Conservation (phyloP, 768 basidiomycete genomes). For the Mycena crocata region DNA sequence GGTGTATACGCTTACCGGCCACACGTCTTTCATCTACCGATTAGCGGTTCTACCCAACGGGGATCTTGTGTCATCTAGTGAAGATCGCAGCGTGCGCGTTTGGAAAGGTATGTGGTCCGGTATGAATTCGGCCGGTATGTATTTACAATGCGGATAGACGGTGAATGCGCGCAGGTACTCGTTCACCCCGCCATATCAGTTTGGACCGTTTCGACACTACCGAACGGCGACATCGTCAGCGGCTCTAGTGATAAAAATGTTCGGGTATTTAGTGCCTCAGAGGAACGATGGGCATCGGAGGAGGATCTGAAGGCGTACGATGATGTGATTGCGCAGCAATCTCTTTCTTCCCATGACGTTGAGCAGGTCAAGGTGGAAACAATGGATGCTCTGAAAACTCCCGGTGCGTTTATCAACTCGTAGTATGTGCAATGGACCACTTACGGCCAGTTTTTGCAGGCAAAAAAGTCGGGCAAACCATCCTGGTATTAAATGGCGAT, state of each 20-base stretch:
- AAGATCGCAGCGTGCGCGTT: conserved; percentile 92
- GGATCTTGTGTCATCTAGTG: conserved; percentile 89
- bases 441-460: conserved; percentile 55
- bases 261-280: conserved; percentile 83
- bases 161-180: conserved; percentile 89
- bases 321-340: conserved; percentile 78
- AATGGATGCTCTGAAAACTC: conserved; percentile 76
- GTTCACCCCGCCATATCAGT: conserved; percentile 97
- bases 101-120: conserved; percentile 79
- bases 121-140: neutral
- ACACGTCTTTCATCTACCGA: conserved; percentile 97
- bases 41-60: conserved; percentile 85
- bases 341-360: conserved; percentile 88
- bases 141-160: conserved; percentile 62
- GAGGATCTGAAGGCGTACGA: conserved; percentile 78
- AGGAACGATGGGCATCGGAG: conserved; percentile 78
- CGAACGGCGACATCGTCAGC: conserved; percentile 92
- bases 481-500: conserved; percentile 87
- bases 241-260: conserved; percentile 91
- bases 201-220: conserved; percentile 90
- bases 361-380: conserved; percentile 93
- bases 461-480: conserved; percentile 93
- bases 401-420: conserved; percentile 63
- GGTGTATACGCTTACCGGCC: conserved; percentile 86
- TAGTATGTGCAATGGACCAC: neutral